These are phyloP conservation scores for Tolypocladium capitatum DNA, from an alignment of 2,329 filamentous ascomycete genomes.

Conservation along the genomic window DNA sequence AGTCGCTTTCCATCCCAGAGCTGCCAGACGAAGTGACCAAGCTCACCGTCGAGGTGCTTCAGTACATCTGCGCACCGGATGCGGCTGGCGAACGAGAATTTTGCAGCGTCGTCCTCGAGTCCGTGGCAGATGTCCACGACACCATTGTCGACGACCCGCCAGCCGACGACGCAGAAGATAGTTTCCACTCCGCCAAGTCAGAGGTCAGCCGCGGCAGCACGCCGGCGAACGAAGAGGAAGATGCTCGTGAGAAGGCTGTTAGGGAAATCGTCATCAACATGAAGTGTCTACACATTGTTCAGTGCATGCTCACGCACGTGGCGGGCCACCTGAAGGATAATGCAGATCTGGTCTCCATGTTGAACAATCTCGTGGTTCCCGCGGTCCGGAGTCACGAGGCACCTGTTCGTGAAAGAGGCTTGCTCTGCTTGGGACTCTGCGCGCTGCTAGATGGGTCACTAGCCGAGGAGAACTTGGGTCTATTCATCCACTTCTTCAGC, in stretches of 20 bases:
- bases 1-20: constrained; percentile 72
- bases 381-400: constrained; percentile 89
- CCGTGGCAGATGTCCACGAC: constrained; percentile 92
- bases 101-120: constrained; percentile 76
- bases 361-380: constrained; percentile 92
- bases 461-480: constrained; percentile 77
- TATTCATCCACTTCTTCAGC: constrained; percentile 93
- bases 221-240: constrained; percentile 45
- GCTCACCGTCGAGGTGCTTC: constrained; percentile 68
- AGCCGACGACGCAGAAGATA: constrained; percentile 46
- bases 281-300: constrained; percentile 93
- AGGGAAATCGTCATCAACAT: constrained; percentile 93
- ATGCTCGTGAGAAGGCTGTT: constrained; percentile 61
- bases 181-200: constrained; percentile 87
- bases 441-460: constrained; percentile 83
- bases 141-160: constrained; percentile 65
- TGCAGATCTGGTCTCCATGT: constrained; percentile 85
- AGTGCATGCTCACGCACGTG: constrained; percentile 94
- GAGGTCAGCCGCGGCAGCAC: constrained; percentile 60
- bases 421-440: constrained; percentile 81
- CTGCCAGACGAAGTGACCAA: constrained; percentile 88
- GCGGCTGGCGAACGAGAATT: constrained; percentile 68
- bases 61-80: constrained; percentile 68
- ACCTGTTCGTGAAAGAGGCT: constrained; percentile 77
- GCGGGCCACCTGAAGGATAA: constrained; percentile 79